Percentiles rank a stretch among this genome's conserved stretches.
These are phyloP conservation scores for Phlebopus sp. DNA, from an alignment of 1,284 basidiomycete species.

Conservation along the genomic window DNA sequence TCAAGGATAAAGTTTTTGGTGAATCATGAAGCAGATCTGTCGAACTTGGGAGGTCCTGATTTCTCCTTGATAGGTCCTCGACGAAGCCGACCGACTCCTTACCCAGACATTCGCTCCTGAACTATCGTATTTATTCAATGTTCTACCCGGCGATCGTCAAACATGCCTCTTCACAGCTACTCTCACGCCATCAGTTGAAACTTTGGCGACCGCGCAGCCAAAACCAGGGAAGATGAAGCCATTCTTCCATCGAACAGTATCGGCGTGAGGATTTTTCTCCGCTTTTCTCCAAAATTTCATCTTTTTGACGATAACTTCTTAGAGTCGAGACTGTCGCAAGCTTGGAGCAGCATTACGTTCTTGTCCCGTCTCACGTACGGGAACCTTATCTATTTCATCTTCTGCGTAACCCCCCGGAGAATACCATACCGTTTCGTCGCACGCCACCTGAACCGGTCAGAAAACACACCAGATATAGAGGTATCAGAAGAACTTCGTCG, in stretches of 20 bases:
- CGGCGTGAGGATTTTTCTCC: conserved; percentile 51
- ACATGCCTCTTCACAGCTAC: conserved; percentile 98
- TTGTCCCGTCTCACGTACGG: conserved; percentile 93
- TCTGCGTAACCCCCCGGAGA: conserved; percentile 84
- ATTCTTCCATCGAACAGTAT: conserved; percentile 83
- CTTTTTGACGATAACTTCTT: conserved; percentile 10
- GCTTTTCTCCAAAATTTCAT: neutral
- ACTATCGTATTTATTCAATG: conserved; percentile 74
- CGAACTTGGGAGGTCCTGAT: too few species aligned
- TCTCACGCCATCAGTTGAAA: conserved; percentile 83
- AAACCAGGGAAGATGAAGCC: conserved; percentile 82
- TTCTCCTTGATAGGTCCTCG: conserved; percentile 64
- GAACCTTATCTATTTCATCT: conserved; percentile 93
- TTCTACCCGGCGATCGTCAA: conserved; percentile 84
- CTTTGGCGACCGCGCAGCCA: conserved; percentile 72
- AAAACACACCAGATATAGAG: conserved; percentile 29
- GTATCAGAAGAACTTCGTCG: conserved; percentile 30
- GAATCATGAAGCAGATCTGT: conserved; percentile 17
- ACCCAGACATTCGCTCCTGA: conserved; percentile 91
- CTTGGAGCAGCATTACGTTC: conserved; percentile 87
- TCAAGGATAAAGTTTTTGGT: conserved; percentile 86
- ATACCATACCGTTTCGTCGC: conserved; percentile 64
- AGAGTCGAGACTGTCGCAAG: conserved; percentile 86
- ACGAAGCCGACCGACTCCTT: conserved; percentile 94
- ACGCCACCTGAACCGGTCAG: conserved; percentile 48